Evolutionary conservation across 495 filamentous ascomycete genomes (phyloP), one percentile per base, ranked within the genome.

Genomic region (Hamigera avellanea): DNA sequence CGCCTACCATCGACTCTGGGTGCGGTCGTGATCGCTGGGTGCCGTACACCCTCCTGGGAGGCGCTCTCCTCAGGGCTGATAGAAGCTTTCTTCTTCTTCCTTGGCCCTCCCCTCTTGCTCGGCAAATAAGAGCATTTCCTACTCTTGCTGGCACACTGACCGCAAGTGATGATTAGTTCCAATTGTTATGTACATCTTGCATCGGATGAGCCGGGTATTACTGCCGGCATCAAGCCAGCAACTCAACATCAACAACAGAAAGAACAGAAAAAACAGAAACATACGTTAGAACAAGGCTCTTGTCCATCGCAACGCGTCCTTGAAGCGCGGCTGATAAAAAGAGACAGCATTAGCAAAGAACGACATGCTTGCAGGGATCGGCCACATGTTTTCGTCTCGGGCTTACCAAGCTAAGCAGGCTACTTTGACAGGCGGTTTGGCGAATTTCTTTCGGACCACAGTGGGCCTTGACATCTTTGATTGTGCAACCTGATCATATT

Each of bases 341-440:
- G 32, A 36, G 32, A 31, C 3, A 14, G 21, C 16, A 16, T 35
- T 25, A 35, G 33, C 19, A 39, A 31, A 38, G 3, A 19, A 5
- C 36, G 25, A 31, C 28, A 19, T 23, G 21, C n/a, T 23, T 4
- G 21, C 21, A 9, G 21, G 5, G 21, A 23, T 9, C 21, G 5
- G 4, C 21, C 21, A 9, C 33, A 8, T 39, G 12, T n/a, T 6
- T 32, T 33, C 32, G 25, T 18, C 15, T 19, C 26, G 19, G 27
- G 54, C 68, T 54, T 59, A 76, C 74, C 75, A 78, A 42, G 70
- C 62, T 42, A 77, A 51, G 58, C 75, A 78, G 15, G 73, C 75
- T 46, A 74, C 65, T 53, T 78, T 78, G 16, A 76, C 73, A n/a
- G 75, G 75, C 25, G 74, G 74, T 56, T 66, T 65, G 35, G 64